Evolutionary conservation across 164 flowering plant species (phyloP), one percentile per base, ranked within the genome.

Genomic region (Nelumbo lutea): DNA sequence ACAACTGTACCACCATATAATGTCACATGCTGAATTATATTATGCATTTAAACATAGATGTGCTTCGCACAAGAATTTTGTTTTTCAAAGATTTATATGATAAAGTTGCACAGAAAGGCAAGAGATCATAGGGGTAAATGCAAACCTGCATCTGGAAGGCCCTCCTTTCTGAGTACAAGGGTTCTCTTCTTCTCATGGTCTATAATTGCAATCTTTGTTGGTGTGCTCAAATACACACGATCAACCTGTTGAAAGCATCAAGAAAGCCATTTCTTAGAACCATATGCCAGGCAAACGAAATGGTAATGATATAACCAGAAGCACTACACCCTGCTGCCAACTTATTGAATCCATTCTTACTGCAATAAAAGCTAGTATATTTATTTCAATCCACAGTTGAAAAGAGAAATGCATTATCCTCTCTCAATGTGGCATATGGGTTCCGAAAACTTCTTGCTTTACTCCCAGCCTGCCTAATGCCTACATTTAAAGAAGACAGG

Each of bases 161-260:
- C 91, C 61, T 83, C 89, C 72, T 93, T 90, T 67, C 86, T 83
- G 39, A 93, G 77, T 3, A 82, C 96, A 74, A 82, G 76, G 9
- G 98, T 90, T 78, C 94, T 79, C 75, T 92, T 92, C 83, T 87
- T 93, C 80, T 89, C 93, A 68, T 93, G 98, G 79, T 93, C 96
- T 66, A 90, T 86, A 61, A 89, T 83, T n/a, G 96, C 95, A 69
- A 90, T 86, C 84, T 88, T 88, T 69, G 88, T 71, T 46, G 96
- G 96, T 38, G 95, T 83, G 76, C 85, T 78, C 80, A 88, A 72
- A 70, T 89, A 93, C 6, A 82, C 88, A 65, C 96, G 80, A 59
- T 90, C 90, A 39, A 89, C 79, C 95, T 90, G 68, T 61, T 1
- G 41, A n/a, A 13, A 56, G 14, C 7, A 6, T 62, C 8, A 41